Evolutionary conservation across 2,329 filamentous ascomycete genomes (phyloP).

Genomic region (Diplodia intermedia): DNA sequence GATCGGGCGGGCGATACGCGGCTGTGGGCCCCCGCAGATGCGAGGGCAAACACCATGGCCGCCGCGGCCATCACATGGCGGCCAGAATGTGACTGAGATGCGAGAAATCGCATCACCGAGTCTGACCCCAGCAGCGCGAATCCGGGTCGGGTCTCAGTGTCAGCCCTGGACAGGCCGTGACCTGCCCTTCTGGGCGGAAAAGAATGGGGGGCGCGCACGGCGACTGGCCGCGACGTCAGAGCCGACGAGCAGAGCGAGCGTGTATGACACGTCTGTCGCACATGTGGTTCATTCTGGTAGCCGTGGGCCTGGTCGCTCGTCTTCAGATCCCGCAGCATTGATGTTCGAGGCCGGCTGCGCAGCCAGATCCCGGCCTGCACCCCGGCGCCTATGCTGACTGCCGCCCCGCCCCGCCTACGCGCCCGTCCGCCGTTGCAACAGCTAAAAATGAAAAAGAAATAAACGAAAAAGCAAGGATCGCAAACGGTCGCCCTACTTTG

Average conservation of each 20-base stretch:
- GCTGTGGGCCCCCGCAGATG: slow-evolving; percentile 26
- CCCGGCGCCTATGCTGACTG: slow-evolving; percentile 29
- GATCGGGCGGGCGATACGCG: slow-evolving; percentile 25
- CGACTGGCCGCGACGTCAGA: slow-evolving; percentile 22
- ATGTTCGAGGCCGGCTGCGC: slow-evolving; percentile 13
- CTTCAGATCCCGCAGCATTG: slow-evolving; percentile 20
- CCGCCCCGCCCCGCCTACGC: slow-evolving; percentile 29
- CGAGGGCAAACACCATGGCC: slow-evolving; percentile 7
- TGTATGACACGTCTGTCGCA: slow-evolving; percentile 27
- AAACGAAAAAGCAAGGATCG: slow-evolving; percentile 10
- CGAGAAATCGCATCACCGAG: slow-evolving; percentile 19
- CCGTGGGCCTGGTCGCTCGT: slow-evolving; percentile 24
- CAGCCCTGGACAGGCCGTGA: slow-evolving; percentile 19
- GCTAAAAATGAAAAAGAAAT: neutral
- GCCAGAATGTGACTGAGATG: slow-evolving; percentile 28
- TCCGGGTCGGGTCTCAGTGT: slow-evolving; percentile 22
- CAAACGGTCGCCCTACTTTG: slow-evolving; percentile 1
- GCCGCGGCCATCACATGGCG: slow-evolving; percentile 16
- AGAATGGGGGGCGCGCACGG: slow-evolving; percentile 26
- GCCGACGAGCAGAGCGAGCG: slow-evolving; percentile 12
- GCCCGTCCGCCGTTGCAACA: slow-evolving; percentile 7
- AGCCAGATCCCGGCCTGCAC: slow-evolving; percentile 12
- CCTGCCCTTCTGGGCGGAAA: slow-evolving; percentile 16
- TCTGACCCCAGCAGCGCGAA: neutral
- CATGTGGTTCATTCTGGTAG: slow-evolving; percentile 28